Conservation (phyloP, 2,329 filamentous ascomycete genomes). For the Talaromyces funiculosus region DNA sequence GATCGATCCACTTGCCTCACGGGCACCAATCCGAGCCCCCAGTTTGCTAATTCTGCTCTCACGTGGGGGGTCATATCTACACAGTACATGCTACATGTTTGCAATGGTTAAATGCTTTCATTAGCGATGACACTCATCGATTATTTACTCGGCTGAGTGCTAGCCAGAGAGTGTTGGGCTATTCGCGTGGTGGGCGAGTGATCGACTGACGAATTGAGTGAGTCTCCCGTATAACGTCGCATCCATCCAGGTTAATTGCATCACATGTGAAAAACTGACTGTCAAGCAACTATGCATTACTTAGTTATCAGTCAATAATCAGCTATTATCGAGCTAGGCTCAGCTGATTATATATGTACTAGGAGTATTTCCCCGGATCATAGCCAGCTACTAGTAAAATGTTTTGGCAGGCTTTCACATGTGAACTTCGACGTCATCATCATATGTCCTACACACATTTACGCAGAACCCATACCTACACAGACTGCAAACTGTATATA, state of each 20-base stretch:
- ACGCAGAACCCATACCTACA: not conserved
- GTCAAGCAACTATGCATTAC: not conserved
- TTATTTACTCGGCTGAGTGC: not conserved
- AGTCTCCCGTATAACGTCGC: not conserved
- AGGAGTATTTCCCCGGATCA: not conserved
- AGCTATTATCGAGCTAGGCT: not conserved
- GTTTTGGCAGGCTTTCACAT: not conserved
- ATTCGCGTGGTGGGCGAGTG: not conserved
- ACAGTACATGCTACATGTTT: not conserved
- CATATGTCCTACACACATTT: not conserved
- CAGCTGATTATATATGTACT: not conserved
- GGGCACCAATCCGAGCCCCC: not conserved
- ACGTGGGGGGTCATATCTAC: not conserved
- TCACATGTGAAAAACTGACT: slow-evolving; percentile 1
- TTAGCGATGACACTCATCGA: no score
- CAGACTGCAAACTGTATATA: not conserved
- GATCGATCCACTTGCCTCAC: not conserved
- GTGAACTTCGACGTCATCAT: slow-evolving; percentile 12
- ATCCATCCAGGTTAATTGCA: not conserved
- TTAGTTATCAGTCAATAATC: not conserved
- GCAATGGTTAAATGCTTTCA: no score
- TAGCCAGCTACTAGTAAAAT: not conserved
- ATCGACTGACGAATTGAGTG: not conserved
- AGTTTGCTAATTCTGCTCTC: not conserved
- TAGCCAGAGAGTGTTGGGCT: not conserved